Base-by-base conservation (phyloP, 2,329 filamentous ascomycete species). In the Sclerotinia sclerotiorum region DNA sequence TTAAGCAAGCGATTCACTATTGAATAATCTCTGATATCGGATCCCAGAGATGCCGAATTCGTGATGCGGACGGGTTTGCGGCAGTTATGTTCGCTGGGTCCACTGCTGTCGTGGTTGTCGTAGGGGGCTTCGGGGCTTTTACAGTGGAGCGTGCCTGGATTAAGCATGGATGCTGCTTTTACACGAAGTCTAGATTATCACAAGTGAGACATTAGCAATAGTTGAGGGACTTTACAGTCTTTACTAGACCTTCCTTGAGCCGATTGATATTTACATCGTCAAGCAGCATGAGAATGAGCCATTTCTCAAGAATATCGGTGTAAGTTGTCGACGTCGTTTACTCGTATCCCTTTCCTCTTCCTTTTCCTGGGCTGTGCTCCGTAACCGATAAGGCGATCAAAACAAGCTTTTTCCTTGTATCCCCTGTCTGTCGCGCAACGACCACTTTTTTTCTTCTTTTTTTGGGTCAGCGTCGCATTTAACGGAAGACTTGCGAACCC, bases 331-430 rank as follows among this genome's bases (percentile, higher is more conserved):
- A 39, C 10, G 35, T 13, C 11, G 39, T 21, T 17, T 39, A 11
- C 11, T 39, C 35, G 35, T 5, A 15, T 13, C 7, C 39, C 13
- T 39, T 21, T 46, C n/a, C 17, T 46, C 27, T n/a, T 44, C 13
- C n/a, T 32, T 48, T 32, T 5, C 35, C 11, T n/a, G 29, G 58
- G 44, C 32, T 35, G 58, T 46, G 56, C 58, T 62, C 44, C 46
- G 58, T 62, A 62, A 62, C 35, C 46, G 60, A 51, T 62, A 62
- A 62, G 60, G 60, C 46, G n/a, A 48, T 32, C 39, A 44, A 68
- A 57, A 66, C 46, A 42, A 29, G 60, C 60, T 62, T 62, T 62
- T 39, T n/a, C 29, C 29, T 35, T 35, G 27, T 61, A 24, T n/a
- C 19, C 44, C 58, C 44, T 49, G 57, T 11, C 21, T 27, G 29